Conservation (phyloP, 2,329 filamentous ascomycete species). For the Diplodia corticola region DNA sequence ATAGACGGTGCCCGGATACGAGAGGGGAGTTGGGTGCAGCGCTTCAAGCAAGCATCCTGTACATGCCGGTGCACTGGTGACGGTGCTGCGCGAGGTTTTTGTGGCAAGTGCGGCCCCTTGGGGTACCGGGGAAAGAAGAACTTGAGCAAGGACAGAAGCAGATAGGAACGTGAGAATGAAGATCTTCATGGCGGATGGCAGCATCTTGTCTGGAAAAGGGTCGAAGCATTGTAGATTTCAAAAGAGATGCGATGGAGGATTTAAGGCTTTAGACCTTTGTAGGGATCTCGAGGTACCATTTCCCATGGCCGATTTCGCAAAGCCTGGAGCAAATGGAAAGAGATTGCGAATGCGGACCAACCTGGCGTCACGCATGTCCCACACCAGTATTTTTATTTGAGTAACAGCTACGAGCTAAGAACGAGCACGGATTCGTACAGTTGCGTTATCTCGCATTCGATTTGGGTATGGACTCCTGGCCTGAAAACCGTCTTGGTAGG, state of each 20-base stretch:
- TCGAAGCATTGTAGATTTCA: too few relatives aligned
- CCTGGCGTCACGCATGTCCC: conserved; percentile 33
- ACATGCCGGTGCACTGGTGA: neutral
- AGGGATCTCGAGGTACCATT: neutral
- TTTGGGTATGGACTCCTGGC: neutral
- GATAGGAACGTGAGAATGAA: neutral
- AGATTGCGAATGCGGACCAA: neutral
- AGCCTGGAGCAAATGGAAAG: neutral
- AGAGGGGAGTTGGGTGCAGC: neutral
- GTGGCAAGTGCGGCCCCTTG: neutral
- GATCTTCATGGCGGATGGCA: too few relatives aligned
- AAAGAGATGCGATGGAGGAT: too few relatives aligned
- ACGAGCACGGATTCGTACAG: neutral
- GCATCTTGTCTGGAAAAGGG: too few relatives aligned
- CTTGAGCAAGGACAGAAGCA: neutral
- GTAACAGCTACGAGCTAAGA: neutral
- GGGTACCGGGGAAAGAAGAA: neutral
- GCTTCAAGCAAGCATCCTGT: neutral
- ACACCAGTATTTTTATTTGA: neutral
- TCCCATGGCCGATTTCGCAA: neutral
- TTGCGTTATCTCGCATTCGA: neutral
- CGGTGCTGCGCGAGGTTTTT: neutral
- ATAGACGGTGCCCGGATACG: neutral
- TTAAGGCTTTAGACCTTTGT: too few relatives aligned
- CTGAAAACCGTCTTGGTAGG: neutral